Percentiles rank a stretch among this genome's conserved stretches.
These are phyloP conservation scores for Exophiala calicioides DNA, from an alignment of 2,329 filamentous ascomycete species.

Conservation along the genomic window DNA sequence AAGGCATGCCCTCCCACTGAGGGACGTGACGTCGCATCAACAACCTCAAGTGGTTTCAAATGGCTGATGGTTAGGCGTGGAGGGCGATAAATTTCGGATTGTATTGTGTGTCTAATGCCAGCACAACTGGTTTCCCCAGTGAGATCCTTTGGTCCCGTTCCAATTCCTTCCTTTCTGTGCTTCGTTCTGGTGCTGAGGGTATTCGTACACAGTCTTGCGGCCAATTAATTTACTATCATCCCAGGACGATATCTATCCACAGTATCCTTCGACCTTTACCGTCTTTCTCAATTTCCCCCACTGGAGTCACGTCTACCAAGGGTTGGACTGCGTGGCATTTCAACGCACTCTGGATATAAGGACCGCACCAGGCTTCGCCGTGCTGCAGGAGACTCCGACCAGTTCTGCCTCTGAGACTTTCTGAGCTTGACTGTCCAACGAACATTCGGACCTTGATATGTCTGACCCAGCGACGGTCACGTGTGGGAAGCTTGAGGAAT, in stretches of 20 bases:
- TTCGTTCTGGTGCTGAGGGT: too few species aligned
- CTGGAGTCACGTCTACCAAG: constrained; percentile 5
- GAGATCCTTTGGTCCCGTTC: too few species aligned
- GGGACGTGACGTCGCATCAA: too few species aligned
- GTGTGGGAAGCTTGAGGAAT: constrained; percentile 7
- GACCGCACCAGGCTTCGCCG: constrained; percentile 14
- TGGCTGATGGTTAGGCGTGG: too few species aligned
- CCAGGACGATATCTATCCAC: constrained; percentile 10
- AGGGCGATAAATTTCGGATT: too few species aligned
- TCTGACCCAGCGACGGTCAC: constrained; percentile 9
- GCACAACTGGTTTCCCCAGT: too few species aligned
- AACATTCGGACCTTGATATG: constrained; percentile 15
- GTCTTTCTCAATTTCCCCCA: constrained; percentile 7
- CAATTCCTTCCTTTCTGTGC: too few species aligned
- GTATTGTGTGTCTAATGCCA: too few species aligned
- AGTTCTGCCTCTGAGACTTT: neutral
- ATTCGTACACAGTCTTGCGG: too few species aligned
- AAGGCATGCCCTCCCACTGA: too few species aligned
- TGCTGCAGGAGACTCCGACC: constrained; percentile 9
- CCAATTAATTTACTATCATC: neutral
- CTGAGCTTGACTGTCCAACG: constrained; percentile 3
- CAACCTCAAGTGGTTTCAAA: too few species aligned
- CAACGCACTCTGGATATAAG: constrained; percentile 18
- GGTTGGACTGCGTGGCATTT: constrained; percentile 11
- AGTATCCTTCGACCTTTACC: constrained; percentile 6